These are phyloP conservation scores for Globisporangium middletonii DNA, from an alignment of 352 stramenopile species.

Conservation along the genomic window DNA sequence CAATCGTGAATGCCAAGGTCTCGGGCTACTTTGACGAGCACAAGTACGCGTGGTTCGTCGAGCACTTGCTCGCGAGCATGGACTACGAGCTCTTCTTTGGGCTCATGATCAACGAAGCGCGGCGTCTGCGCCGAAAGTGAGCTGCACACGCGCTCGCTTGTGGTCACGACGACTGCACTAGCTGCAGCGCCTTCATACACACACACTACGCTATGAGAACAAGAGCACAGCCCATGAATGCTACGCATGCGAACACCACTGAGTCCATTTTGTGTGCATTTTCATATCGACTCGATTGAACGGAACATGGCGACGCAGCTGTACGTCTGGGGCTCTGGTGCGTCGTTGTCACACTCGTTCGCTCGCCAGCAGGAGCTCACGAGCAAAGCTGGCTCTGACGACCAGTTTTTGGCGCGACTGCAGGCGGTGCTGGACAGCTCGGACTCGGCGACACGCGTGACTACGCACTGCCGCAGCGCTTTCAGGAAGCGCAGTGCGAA, in stretches of 20 bases:
- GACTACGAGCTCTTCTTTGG: slow-evolving; percentile 80
- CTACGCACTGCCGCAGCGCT: slow-evolving; percentile 48
- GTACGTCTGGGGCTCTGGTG: slow-evolving; percentile 20
- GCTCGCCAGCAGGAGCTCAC: neutral
- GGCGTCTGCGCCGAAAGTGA: slow-evolving; percentile 58
- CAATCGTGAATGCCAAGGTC: slow-evolving; percentile 54
- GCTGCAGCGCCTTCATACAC: neutral
- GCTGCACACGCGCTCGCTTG: neutral
- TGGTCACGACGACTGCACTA: no score
- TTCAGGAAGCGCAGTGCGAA: slow-evolving; percentile 8
- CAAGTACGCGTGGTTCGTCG: slow-evolving; percentile 70
- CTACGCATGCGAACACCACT: no score
- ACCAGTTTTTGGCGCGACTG: neutral
- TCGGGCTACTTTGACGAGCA: slow-evolving; percentile 65
- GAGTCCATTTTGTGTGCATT: no score
- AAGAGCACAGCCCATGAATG: no score
- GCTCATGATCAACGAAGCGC: slow-evolving; percentile 75
- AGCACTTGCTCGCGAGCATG: slow-evolving; percentile 73
- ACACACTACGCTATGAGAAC: no score
- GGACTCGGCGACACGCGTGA: slow-evolving; percentile 48
- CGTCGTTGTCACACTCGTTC: neutral
- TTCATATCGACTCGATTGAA: neutral
- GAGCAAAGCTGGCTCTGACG: neutral
- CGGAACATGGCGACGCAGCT: slow-evolving; percentile 5
- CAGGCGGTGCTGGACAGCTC: slow-evolving; percentile 63